A percentile compares a stretch with the other conserved stretches of the same genome.
Conservation (phyloP, 1,284 basidiomycete species). For the Ceratobasidium sp. region DNA sequence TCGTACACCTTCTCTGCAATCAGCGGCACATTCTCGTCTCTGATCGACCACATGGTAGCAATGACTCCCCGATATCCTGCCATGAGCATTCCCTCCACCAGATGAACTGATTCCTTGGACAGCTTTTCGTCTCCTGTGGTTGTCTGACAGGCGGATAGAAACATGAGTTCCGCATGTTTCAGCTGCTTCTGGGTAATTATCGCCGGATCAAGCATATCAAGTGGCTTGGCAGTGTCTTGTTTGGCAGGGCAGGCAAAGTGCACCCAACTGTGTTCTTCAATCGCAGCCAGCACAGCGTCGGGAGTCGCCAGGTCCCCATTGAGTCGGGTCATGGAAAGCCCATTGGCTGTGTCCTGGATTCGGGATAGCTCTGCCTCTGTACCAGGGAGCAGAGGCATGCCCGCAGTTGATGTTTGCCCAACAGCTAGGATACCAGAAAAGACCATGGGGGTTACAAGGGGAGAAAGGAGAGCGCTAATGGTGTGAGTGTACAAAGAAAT, state of each 20-base stretch:
- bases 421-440: not conserved
- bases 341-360: not conserved
- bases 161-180: constrained; percentile 14
- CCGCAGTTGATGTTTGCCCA: not conserved
- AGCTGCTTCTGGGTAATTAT: not conserved
- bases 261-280: constrained; percentile 12
- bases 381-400: not conserved
- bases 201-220: not conserved
- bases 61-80: constrained; percentile 12
- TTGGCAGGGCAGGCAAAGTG: constrained; percentile 30
- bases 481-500: not conserved
- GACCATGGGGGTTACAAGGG: not conserved
- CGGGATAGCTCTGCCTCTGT: not conserved
- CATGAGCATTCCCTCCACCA: constrained; percentile 12
- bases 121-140: constrained; percentile 19
- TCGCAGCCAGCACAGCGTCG: not conserved
- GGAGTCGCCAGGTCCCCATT: not conserved
- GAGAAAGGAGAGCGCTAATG: not conserved
- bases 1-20: constrained; percentile 19
- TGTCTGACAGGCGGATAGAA: constrained; percentile 25
- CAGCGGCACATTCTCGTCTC: constrained; percentile 9
- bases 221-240: constrained; percentile 1
- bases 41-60: constrained; percentile 36
- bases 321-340: not conserved
- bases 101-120: constrained; percentile 30